A percentile compares a stretch with the other conserved stretches of the same genome.
These are phyloP conservation scores for Pythium biforme DNA, from an alignment of 352 stramenopile species.

Conservation along the genomic window DNA sequence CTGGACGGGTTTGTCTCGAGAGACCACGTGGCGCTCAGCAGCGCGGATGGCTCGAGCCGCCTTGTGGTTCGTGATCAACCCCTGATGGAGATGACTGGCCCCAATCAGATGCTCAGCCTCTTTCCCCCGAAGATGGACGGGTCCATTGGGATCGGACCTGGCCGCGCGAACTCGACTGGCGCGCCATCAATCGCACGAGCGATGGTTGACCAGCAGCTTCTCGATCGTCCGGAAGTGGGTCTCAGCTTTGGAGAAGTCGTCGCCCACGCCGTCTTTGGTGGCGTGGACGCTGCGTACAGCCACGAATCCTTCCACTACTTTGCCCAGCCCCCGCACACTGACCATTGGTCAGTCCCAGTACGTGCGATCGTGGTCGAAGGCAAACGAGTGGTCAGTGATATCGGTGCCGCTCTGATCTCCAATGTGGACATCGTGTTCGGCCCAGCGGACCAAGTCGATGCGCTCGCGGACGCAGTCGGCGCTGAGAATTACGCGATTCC, in stretches of 20 bases:
- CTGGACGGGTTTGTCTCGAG: conserved; percentile 15
- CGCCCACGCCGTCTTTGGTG: conserved; percentile 16
- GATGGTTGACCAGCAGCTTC: conserved; percentile 12
- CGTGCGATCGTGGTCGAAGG: not conserved
- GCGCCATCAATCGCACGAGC: conserved; percentile 5
- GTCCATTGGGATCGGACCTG: conserved; percentile 5
- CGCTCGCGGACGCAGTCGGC: conserved; percentile 1
- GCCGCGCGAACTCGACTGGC: not conserved
- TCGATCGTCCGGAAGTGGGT: conserved; percentile 8
- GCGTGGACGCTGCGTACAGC: conserved; percentile 11
- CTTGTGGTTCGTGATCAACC: not conserved
- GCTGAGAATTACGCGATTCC: not conserved
- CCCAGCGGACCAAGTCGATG: not conserved
- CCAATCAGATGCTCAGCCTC: not conserved
- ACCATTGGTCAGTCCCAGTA: conserved; percentile 7
- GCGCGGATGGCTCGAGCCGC: too few relatives aligned
- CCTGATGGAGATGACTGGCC: conserved; percentile 9
- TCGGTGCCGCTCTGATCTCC: not conserved
- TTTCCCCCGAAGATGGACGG: conserved; percentile 4
- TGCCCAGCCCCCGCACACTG: not conserved
- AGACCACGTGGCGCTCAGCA: conserved; percentile 6
- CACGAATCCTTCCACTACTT: conserved; percentile 10
- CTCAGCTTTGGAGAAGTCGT: not conserved
- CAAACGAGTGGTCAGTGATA: not conserved
- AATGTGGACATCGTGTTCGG: not conserved